Percentiles rank a stretch among this genome's conserved stretches.
Conservation (phyloP, 768 basidiomycete genomes). For the Daedaleopsis nitida region DNA sequence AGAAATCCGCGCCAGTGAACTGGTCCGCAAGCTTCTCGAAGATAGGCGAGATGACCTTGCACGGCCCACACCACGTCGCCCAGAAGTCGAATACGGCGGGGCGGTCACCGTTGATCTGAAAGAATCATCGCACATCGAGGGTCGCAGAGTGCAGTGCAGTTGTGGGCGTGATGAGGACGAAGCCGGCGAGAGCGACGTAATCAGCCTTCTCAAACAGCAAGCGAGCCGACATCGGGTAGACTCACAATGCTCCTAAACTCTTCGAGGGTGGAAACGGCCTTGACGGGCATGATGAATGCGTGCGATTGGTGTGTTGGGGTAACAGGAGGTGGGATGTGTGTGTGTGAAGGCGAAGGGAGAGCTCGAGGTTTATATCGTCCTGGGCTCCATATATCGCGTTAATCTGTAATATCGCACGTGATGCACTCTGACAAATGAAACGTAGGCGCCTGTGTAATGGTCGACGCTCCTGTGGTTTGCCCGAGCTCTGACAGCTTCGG, state of each 20-base stretch:
- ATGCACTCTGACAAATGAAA: constrained; percentile 7
- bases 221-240: constrained; percentile 2
- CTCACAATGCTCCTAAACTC: constrained; percentile 43
- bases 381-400: constrained; percentile 9
- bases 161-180: constrained; percentile 17
- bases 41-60: constrained; percentile 63
- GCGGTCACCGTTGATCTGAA: constrained; percentile 48
- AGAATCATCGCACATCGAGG: background rate
- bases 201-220: background rate
- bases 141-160: background rate
- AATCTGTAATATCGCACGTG: constrained; percentile 18
- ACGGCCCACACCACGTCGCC: constrained; percentile 80
- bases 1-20: constrained; percentile 50
- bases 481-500: background rate
- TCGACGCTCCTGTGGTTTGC: background rate
- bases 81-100: constrained; percentile 68
- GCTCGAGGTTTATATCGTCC: constrained; percentile 6
- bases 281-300: constrained; percentile 22
- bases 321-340: background rate
- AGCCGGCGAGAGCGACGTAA: background rate
- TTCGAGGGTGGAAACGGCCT: constrained; percentile 17
- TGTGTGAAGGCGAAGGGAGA: background rate
- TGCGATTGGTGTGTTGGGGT: background rate
- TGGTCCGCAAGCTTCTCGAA: constrained; percentile 56
- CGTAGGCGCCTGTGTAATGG: constrained; percentile 5